Evolutionary conservation across 75 land plant genomes (phyloP), one percentile per base, ranked within the genome.

Genomic region (Larix kaempferi): DNA sequence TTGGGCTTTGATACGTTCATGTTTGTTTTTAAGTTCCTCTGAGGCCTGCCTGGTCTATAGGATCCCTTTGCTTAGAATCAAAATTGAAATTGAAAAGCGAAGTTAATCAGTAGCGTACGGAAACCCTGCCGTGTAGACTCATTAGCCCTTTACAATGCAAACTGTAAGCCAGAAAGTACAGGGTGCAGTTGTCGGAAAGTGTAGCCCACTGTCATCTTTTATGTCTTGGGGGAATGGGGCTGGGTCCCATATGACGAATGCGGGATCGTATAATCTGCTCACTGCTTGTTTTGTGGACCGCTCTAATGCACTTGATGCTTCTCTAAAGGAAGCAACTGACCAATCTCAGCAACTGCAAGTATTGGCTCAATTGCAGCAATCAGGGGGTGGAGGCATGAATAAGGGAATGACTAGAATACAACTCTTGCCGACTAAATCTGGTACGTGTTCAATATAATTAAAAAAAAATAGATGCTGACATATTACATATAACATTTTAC

Each of bases 301-400:
- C 71, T 35, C 71, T 37, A 66, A 66, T 35, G 71, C 41, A 29
- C 44, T 66, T 37, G 44, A 37, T 66, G 49, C 44, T 41, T 7
- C 39, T 37, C 44, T 35, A 41, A 66, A 35, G 49, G 71, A 67
- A 16, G 21, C 49, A 35, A 49, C 71, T 35, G n/a, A 19, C 44
- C 22, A 35, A n/a, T 67, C 44, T 26, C 71, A 67, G 49, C 71
- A 67, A 44, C 71, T 67, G 71, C 71, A 64, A 13, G 37, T 64
- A 29, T 29, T 35, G 25, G 67, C 19, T 13, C 33, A 64, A 64
- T 27, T 17, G 6, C 39, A 39, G 19, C 16, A 15, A 5, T 5
- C 44, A n/a, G 71, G 39, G 49, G 21, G 39, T 21, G 71, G 39
- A 67, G 71, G 44, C 21, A 12, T 37, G 71, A 67, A 67, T 67